Conservation (phyloP, 768 basidiomycete genomes). For the Tylopilus sp. region DNA sequence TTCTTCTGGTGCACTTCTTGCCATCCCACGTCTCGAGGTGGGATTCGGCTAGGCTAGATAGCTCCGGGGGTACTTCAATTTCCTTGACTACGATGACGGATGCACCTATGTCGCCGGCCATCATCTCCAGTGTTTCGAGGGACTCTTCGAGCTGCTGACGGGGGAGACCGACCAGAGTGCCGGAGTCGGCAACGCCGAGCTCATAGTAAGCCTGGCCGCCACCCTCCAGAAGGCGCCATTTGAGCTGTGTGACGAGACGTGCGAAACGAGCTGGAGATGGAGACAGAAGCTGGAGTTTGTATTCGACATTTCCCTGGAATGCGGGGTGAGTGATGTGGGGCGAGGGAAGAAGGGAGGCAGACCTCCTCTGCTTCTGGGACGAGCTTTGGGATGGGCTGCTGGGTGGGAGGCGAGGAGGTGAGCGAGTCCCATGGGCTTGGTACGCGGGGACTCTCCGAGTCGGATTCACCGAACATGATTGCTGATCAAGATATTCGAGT, state of each 20-base stretch:
- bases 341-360: slow-evolving; percentile 3
- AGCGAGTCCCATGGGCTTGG: slow-evolving; percentile 83
- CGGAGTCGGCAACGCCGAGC: slow-evolving; percentile 81
- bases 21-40: slow-evolving; percentile 34
- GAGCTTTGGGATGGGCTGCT: slow-evolving; percentile 55
- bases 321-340: not conserved
- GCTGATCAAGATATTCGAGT: slow-evolving; percentile 48
- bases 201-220: slow-evolving; percentile 84
- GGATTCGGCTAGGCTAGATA: slow-evolving; percentile 36
- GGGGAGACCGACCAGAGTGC: slow-evolving; percentile 77
- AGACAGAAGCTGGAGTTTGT: slow-evolving; percentile 85
- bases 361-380: slow-evolving; percentile 74
- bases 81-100: slow-evolving; percentile 90
- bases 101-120: slow-evolving; percentile 93
- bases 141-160: slow-evolving; percentile 73
- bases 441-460: slow-evolving; percentile 75
- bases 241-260: slow-evolving; percentile 89
- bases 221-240: slow-evolving; percentile 89
- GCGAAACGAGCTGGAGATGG: slow-evolving; percentile 75
- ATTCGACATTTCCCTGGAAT: slow-evolving; percentile 81
- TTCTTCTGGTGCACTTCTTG: slow-evolving; percentile 36
- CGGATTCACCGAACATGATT: slow-evolving; percentile 78
- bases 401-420: slow-evolving; percentile 42
- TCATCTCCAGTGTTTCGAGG: slow-evolving; percentile 83
- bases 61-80: slow-evolving; percentile 65